phyloP scores from a whole-genome alignment of 805 yeast genomes.

The Candida silvatica region DNA sequence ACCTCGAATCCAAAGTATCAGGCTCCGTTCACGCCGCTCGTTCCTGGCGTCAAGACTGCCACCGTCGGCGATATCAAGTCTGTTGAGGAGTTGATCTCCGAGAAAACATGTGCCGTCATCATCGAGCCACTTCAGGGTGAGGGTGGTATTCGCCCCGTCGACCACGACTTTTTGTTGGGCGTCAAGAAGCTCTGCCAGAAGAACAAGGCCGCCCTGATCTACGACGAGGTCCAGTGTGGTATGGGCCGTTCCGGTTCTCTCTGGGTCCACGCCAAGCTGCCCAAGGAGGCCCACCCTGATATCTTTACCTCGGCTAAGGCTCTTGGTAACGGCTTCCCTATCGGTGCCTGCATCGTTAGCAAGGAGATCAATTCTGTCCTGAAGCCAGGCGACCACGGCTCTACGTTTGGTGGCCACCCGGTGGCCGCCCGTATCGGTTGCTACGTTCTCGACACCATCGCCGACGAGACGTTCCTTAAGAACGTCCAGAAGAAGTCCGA shows the following conservation, averaged over 20 bases:
- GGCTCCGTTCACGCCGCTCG: slow-evolving; percentile 79
- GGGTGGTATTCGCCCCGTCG: slow-evolving; percentile 80
- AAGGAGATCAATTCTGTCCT: slow-evolving; percentile 67
- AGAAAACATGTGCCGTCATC: slow-evolving; percentile 84
- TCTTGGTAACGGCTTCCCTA: slow-evolving; percentile 92
- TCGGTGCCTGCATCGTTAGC: slow-evolving; percentile 86
- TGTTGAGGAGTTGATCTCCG: slow-evolving; percentile 45
- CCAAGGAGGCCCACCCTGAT: slow-evolving; percentile 85
- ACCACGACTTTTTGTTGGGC: slow-evolving; percentile 52
- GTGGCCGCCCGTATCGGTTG: slow-evolving; percentile 76
- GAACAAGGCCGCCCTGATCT: slow-evolving; percentile 69
- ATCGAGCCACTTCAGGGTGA: slow-evolving; percentile 98
- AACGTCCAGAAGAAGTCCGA: slow-evolving; percentile 55
- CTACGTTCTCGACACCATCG: slow-evolving; percentile 63
- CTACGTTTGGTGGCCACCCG: slow-evolving; percentile 97
- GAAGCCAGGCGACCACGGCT: slow-evolving; percentile 93
- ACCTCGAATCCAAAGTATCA: slow-evolving; percentile 93
- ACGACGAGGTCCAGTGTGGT: slow-evolving; percentile 97
- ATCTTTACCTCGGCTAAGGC: slow-evolving; percentile 94
- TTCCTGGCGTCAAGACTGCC: slow-evolving; percentile 81
- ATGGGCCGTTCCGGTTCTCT: slow-evolving; percentile 85
- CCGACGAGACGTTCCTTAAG: slow-evolving; percentile 49
- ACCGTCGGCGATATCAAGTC: slow-evolving; percentile 50
- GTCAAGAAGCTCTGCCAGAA: slow-evolving; percentile 60
- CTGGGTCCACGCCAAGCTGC: slow-evolving; percentile 84